phyloP scores from a whole-genome alignment of 495 filamentous ascomycete species.

The Penicillium egyptiacum region DNA sequence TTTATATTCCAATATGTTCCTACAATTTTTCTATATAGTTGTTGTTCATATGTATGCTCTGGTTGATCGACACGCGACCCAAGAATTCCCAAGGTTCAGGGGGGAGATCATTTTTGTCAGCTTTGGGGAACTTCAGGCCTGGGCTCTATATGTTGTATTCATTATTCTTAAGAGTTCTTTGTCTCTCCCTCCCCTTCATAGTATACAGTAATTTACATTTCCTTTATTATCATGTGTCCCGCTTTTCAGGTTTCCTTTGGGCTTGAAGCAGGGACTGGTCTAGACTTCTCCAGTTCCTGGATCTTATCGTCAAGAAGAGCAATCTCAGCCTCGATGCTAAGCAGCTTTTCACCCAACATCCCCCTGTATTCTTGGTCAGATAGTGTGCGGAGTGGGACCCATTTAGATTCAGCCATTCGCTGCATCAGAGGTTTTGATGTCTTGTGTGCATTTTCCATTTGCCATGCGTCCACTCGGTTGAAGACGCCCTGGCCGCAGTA shows the following conservation, averaged over 20 bases:
- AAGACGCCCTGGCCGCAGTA: constrained; percentile 59
- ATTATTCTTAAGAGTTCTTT: not conserved
- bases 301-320: constrained; percentile 85
- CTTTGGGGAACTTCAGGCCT: not conserved
- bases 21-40: not conserved
- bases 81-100: constrained; percentile 8
- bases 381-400: constrained; percentile 75
- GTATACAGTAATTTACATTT: constrained; percentile 11
- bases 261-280: constrained; percentile 12
- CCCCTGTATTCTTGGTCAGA: constrained; percentile 76
- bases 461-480: constrained; percentile 53
- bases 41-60: not conserved
- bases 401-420: constrained; percentile 63
- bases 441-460: constrained; percentile 36
- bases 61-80: constrained; percentile 25
- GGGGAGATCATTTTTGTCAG: constrained; percentile 6
- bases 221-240: not conserved
- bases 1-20: not conserved
- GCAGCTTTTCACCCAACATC: constrained; percentile 72
- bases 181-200: not conserved
- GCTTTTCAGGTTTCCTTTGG: constrained; percentile 12
- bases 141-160: not conserved
- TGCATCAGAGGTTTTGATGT: constrained; percentile 45
- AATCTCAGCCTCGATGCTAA: constrained; percentile 81
- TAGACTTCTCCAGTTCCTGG: constrained; percentile 45